Evolutionary conservation across 2,329 filamentous ascomycete genomes (phyloP), one percentile per base, ranked within the genome.

Genomic region (Apiospora koreana): DNA sequence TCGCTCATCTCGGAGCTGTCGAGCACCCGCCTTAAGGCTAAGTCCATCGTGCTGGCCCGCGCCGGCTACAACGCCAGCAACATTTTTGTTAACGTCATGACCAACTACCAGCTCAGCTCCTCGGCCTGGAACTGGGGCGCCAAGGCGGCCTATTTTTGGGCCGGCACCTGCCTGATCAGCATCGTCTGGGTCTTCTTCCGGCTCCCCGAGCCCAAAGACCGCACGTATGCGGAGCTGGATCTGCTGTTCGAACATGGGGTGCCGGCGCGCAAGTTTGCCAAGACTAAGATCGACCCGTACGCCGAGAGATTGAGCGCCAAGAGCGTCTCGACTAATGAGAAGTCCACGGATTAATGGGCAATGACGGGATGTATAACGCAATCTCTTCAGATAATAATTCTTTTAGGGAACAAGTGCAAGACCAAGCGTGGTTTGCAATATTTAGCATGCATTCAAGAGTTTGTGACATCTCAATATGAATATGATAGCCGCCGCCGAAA

Each of bases 21-120:
- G 0, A 87, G 86, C 0, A 85, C 85, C 0, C 82, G 87, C 10
- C 83, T 89, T 46, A 85, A 86, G 71, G 82, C 84, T 41, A 88
- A 88, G 79, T 87, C 86, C 1, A 85, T 88, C 16, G 86, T 87
- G 2, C 78, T 89, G 66, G 84, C 86, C 1, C 81, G 86, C 16
- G 81, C 80, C 46, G 77, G 77, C 21, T 86, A 85, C 77, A 84
- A 88, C 67, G 79, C 86, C 14, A 81, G 81, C 75, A 85, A 85
- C 72, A 86, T 89, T 38, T 81, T 86, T 54, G 83, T 84, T 71
- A 87, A 84, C 54, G 80, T 86, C 75, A 81, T 84, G 74, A 83
- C 85, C 1, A 85, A 85, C 58, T 84, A 86, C 72, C 83, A 86
- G 73, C 80, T 86, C 18, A 84, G 82, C 1, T 81, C 83, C 0